Evolutionary conservation across 805 yeast species (phyloP), one percentile per base, ranked within the genome.

Genomic region (Cyberlindnera suaveolens): DNA sequence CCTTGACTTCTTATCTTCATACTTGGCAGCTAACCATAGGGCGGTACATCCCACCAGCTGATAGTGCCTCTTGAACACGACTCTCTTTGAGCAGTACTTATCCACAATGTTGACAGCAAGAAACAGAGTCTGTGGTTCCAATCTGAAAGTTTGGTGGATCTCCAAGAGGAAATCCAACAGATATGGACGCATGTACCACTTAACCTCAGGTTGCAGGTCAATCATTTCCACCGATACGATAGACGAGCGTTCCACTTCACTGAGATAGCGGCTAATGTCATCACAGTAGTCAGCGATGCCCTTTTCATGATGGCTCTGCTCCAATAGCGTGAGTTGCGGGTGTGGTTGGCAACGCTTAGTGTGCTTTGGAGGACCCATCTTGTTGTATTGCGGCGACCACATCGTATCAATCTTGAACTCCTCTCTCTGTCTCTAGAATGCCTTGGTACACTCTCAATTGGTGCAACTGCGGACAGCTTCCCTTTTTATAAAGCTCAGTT

Each of bases 11-110:
- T 78, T 78, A 48, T 86, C 88, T 49, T 75, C 77, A 38, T 77
- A 70, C 59, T 89, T 89, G 36, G 93, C 77, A 3, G 96, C 93
- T 16, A 89, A 77, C 95, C 96, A 87, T 38, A 89, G 66, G 23
- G 95, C 83, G 0, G 95, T 83, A 51, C 91, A 80, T 27, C 91
- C 90, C 23, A 88, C 85, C 43, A 89, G 68, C 60, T 87, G 96
- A 55, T 84, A 81, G 58, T 88, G 96, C 49, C 82, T 85, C 52
- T 80, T 77, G 60, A 81, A 78, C 2, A 87, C 88, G 8, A 86
- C 78, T 47, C 96, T 71, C 55, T 78, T 81, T 41, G 93, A 81
- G 58, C 93, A 83, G 66, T 89, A 89, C 44, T 91, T 74, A 62
- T 89, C 96, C 40, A 87, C 80, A 46, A 88, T 74, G 52, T 78